Percentiles rank a stretch among this genome's conserved stretches.
These are phyloP conservation scores for Eleusine coracana DNA, from an alignment of 176 grass and related monocot genomes.

Conservation along the genomic window DNA sequence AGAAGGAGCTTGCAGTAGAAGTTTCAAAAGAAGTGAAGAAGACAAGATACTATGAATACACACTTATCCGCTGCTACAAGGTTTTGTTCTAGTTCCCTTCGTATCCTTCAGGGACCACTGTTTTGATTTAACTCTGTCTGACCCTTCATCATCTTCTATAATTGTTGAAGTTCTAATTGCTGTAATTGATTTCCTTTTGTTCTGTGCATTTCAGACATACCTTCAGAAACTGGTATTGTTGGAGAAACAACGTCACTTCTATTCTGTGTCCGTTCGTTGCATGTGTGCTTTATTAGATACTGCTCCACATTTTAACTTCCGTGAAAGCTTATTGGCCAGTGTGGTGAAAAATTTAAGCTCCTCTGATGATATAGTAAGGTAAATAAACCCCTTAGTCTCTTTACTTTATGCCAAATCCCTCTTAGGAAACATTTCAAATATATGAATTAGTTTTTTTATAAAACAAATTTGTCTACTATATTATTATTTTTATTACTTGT, in stretches of 20 bases:
- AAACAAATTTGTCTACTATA: background rate
- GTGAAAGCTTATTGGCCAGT: conserved; percentile 72
- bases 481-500: background rate
- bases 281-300: conserved; percentile 79
- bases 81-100: conserved; percentile 40
- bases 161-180: conserved; percentile 22
- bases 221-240: conserved; percentile 70
- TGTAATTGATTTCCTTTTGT: conserved; percentile 9
- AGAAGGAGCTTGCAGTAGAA: conserved; percentile 86
- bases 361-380: conserved; percentile 83
- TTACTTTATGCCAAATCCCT: conserved; percentile 18
- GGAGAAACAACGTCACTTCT: conserved; percentile 67
- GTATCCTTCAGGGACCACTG: conserved; percentile 1
- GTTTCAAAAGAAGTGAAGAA: conserved; percentile 88
- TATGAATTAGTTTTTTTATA: background rate
- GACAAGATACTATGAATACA: conserved; percentile 81
- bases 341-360: conserved; percentile 90
- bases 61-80: conserved; percentile 88
- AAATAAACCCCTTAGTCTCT: background rate
- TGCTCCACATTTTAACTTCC: conserved; percentile 90
- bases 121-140: conserved; percentile 3
- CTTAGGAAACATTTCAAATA: conserved; percentile 1
- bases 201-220: conserved; percentile 64
- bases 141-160: conserved; percentile 10
- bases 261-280: conserved; percentile 70